Evolutionary conservation across 352 stramenopile species (phyloP), one percentile per base, ranked within the genome.

Genomic region (Pythium diclinum): DNA sequence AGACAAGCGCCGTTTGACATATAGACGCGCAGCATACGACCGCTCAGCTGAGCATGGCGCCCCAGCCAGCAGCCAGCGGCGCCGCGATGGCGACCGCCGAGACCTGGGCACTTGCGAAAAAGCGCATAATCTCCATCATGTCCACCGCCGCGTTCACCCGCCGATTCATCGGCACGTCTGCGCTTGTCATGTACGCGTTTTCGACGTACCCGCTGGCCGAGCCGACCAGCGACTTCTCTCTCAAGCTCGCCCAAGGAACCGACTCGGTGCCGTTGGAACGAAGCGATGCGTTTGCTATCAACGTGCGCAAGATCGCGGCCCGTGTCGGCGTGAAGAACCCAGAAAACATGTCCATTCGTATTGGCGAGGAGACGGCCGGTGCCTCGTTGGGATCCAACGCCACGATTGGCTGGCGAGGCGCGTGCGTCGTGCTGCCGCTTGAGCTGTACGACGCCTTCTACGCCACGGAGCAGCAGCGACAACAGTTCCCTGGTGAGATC

Each of bases 391-490:
- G 85, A 1, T 63, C 81, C 4, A 92, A 94, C 61, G 68, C 74
- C 16, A 88, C 79, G 7, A 82, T 89, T 53, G 58, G 67, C 13
- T 66, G 69, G 13, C 77, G 76, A 33, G 83, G 83, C 3, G 81
- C 83, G 0, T 91, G 78, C 57, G 76, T 94, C 33, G 75, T 92
- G 32, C 67, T 94, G n/a, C 83, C 85, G 6, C 71, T 85, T 34
- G 79, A 91, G 44, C 69, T 94, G n/a, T 94, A 94, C 67, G 78
- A 91, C 16, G 85, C 83, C 6, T 94, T 89, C 71, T 79, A 90
- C 65, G 79, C 81, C 2, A 79, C 77, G 1, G 33, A 57, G 0
- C 78, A 81, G 42, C 40, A 84, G 47, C 76, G 80, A 32, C 59
- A 69, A 17, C 70, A 77, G 52, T 85, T 85, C 61, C 73, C 81